Evolutionary conservation across 805 yeast species (phyloP), one percentile per base, ranked within the genome.

Genomic region (Metschnikowia cerradonensis): DNA sequence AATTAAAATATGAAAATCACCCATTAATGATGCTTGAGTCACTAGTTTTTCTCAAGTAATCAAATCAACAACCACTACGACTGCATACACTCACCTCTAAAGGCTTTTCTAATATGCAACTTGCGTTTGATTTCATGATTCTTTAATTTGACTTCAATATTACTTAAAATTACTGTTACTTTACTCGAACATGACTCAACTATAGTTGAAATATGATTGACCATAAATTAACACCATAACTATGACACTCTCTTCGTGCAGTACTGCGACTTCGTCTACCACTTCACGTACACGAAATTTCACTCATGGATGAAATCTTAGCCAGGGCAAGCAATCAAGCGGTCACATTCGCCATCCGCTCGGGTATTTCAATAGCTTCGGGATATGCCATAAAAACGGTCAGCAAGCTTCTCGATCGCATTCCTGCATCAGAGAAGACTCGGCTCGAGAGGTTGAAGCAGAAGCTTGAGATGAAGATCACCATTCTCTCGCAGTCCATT

Each of bases 341-440:
- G 1, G 87, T 87, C n/a, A 78, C 89, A 2, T 84, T 87, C 67
- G 95, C 91, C 8, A 81, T 87, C 26, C 73, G 86, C 50, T 86
- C 91, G 1, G 90, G 94, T 0, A 79, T 87, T 32, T 82, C 90
- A 2, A 57, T 87, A 19, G 94, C 91, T 0, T 81, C 90, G 0
- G 81, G 86, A 0, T 87, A 81, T 67, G 90, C 91, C 20, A 74
- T 86, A 39, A 81, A 79, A 51, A 81, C 86, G 0, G 79, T 86
- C n/a, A 65, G 80, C 32, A 67, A 76, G 46, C 75, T 84, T 51
- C 68, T 86, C 40, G 83, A 77, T 17, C 66, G 68, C 34, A 73
- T 80, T 52, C 88, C 90, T 0, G 77, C 68, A 26, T 72, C 75
- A 23, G 86, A 84, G 49, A 73, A 78, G 52, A 59, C 58, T 5